Percentiles rank a stretch among this genome's conserved stretches.
These are phyloP conservation scores for Termitomyces sp. DNA, from an alignment of 1,284 basidiomycete genomes.

Conservation along the genomic window DNA sequence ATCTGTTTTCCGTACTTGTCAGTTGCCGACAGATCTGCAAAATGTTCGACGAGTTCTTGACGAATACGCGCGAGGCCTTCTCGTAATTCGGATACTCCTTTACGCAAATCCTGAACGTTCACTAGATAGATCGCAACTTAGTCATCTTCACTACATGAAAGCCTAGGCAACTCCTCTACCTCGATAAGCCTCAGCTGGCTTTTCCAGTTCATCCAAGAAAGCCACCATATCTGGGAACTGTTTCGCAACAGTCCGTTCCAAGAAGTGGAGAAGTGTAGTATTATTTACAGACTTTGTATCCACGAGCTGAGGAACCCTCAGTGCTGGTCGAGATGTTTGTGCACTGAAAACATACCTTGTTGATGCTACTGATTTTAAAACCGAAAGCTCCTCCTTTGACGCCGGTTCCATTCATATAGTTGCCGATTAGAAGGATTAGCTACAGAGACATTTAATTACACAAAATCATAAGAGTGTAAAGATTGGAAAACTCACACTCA, in stretches of 20 bases:
- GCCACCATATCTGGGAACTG: slow-evolving; percentile 87
- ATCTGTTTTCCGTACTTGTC: slow-evolving; percentile 85
- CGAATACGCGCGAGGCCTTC: slow-evolving; percentile 76
- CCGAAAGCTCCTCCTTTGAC: slow-evolving; percentile 97
- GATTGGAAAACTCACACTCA: slow-evolving; percentile 53
- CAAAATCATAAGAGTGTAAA: slow-evolving; percentile 3
- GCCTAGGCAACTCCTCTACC: slow-evolving; percentile 41
- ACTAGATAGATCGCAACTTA: slow-evolving; percentile 36
- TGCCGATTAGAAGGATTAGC: slow-evolving; percentile 93
- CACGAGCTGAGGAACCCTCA: slow-evolving; percentile 64
- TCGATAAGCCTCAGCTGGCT: slow-evolving; percentile 91
- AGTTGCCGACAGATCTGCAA: slow-evolving; percentile 61
- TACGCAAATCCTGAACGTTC: slow-evolving; percentile 73
- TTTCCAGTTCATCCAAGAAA: slow-evolving; percentile 86
- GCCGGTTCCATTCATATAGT: slow-evolving; percentile 97
- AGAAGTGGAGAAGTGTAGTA: slow-evolving; percentile 91
- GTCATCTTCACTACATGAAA: neutral
- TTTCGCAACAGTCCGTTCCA: slow-evolving; percentile 84
- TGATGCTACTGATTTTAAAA: slow-evolving; percentile 96
- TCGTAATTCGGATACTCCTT: slow-evolving; percentile 67
- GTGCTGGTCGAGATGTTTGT: neutral
- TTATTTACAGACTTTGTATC: slow-evolving; percentile 96
- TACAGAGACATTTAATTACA: slow-evolving; percentile 26
- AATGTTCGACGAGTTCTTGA: slow-evolving; percentile 75
- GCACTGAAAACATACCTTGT: slow-evolving; percentile 57